Evolutionary conservation across 305 asterid species (phyloP).

Genomic region (Lippia alba): DNA sequence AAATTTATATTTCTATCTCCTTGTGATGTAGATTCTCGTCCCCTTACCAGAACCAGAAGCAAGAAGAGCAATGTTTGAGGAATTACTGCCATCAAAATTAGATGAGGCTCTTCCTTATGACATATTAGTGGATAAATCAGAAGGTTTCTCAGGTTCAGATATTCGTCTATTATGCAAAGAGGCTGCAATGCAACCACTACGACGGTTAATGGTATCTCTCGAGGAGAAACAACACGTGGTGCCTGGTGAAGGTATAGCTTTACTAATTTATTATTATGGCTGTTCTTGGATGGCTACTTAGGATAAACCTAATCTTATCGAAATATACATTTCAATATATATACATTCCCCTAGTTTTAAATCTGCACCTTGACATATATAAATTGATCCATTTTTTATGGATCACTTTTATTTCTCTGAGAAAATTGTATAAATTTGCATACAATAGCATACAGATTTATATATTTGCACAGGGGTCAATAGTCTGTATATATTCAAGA

Average conservation of each 20-base stretch:
- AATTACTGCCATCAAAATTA: slow-evolving; percentile 57
- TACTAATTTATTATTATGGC: slow-evolving; percentile 19
- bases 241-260: slow-evolving; percentile 79
- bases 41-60: slow-evolving; percentile 97
- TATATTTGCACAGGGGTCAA: no score
- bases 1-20: slow-evolving; percentile 20
- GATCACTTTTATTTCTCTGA: no score
- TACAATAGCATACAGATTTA: no score
- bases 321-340: no score
- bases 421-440: no score
- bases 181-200: slow-evolving; percentile 95
- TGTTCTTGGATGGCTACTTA: not conserved
- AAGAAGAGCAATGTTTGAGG: slow-evolving; percentile 89
- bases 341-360: no score
- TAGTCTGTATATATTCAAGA: no score
- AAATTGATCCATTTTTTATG: no score
- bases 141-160: slow-evolving; percentile 93
- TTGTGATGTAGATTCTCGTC: slow-evolving; percentile 75
- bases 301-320: not conserved
- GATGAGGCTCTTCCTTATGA: slow-evolving; percentile 75
- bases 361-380: no score
- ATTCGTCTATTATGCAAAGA: slow-evolving; percentile 91
- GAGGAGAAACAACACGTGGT: slow-evolving; percentile 67
- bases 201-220: slow-evolving; percentile 74
- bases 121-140: slow-evolving; percentile 69